phyloP scores from a whole-genome alignment of 2,329 filamentous ascomycete genomes.

The Xylaria sp. region DNA sequence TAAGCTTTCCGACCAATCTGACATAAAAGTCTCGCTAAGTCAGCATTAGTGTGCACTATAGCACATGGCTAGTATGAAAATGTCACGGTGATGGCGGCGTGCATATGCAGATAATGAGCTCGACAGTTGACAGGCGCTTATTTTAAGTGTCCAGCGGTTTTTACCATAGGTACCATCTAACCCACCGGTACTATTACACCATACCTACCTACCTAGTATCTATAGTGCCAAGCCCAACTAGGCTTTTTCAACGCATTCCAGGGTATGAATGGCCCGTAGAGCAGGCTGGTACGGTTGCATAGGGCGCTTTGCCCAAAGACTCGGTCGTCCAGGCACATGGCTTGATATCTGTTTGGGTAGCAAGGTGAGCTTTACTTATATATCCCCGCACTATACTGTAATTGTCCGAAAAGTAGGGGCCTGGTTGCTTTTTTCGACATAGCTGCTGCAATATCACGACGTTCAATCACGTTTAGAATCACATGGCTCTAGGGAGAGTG shows the following conservation, averaged over 20 bases:
- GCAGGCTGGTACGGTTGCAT: constrained; percentile 13
- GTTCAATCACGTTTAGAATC: not conserved
- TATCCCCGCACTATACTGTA: not conserved
- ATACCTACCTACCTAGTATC: too few species aligned
- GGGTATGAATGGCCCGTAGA: not conserved
- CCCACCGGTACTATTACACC: too few species aligned
- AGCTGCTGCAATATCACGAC: not conserved
- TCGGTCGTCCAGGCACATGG: constrained; percentile 3
- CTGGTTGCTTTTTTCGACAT: not conserved
- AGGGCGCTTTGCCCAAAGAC: constrained; percentile 24
- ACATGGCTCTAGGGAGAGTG: not conserved
- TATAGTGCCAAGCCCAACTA: constrained; percentile 19
- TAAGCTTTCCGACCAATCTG: constrained; percentile 7
- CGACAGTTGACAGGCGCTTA: constrained; percentile 31
- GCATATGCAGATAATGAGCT: constrained; percentile 36
- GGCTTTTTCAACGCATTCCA: constrained; percentile 12
- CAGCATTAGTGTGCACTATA: constrained; percentile 21
- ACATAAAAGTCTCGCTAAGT: constrained; percentile 6
- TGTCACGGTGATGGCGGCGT: constrained; percentile 45
- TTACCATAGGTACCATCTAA: too few species aligned
- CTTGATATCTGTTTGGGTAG: not conserved
- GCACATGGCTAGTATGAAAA: constrained; percentile 34
- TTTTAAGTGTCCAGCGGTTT: not conserved
- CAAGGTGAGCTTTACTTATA: constrained; percentile 1
- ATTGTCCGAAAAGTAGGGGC: not conserved